phyloP scores from a whole-genome alignment of 2,329 filamentous ascomycete species.

The Orbilia quercus region DNA sequence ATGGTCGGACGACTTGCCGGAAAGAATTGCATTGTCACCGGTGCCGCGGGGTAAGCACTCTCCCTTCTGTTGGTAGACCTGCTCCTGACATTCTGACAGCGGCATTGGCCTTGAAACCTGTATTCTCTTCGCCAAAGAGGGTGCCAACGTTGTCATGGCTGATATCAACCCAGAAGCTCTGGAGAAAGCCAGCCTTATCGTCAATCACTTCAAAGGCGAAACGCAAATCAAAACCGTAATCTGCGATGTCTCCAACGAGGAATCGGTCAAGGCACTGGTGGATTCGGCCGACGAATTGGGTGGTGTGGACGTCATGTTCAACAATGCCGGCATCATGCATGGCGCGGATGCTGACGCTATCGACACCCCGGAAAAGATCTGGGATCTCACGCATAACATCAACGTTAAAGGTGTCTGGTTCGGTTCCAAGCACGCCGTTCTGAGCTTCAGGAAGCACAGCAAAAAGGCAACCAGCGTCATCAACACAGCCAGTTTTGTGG shows the following conservation, averaged over 20 bases:
- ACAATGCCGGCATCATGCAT: conserved; percentile 98
- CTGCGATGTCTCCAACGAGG: conserved; percentile 87
- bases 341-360: conserved; percentile 81
- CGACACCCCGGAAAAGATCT: conserved; percentile 87
- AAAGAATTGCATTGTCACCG: conserved; percentile 81
- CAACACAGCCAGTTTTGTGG: conserved; percentile 91
- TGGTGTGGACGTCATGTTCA: conserved; percentile 91
- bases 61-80: neutral
- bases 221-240: conserved; percentile 67
- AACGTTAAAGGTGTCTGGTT: conserved; percentile 99
- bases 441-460: conserved; percentile 79
- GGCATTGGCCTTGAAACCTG: conserved; percentile 93
- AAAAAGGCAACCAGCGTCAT: conserved; percentile 86
- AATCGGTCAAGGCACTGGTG: conserved; percentile 78
- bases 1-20: conserved; percentile 68
- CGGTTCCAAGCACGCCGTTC: conserved; percentile 89
- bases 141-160: conserved; percentile 83
- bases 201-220: conserved; percentile 59
- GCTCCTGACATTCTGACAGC: conserved; percentile 65
- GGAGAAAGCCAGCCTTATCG: conserved; percentile 71
- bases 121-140: conserved; percentile 89
- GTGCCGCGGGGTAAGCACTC: conserved; percentile 77
- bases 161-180: conserved; percentile 84
- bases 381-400: conserved; percentile 92
- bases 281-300: conserved; percentile 83